Base-by-base conservation (phyloP, 495 filamentous ascomycete species). In the Xylaria curta region DNA sequence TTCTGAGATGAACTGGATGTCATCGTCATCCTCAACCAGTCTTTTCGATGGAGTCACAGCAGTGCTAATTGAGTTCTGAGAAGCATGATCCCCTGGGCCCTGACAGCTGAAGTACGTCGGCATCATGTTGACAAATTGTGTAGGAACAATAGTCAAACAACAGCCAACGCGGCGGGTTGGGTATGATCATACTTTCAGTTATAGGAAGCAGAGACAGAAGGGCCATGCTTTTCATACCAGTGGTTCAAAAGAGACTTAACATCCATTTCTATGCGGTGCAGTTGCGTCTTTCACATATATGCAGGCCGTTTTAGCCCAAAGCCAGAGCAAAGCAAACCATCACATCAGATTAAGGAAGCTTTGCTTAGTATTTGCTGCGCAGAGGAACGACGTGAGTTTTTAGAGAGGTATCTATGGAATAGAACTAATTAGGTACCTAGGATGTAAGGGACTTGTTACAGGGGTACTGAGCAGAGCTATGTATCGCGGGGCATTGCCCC, bases 1-100 rank as follows among this genome's bases (percentile, higher is more conserved):
- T 5, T 78, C 81, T 59, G 82, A 85, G 44, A 86, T 72, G 56
- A 85, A 83, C 74, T 83, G 75, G 21, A 86, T 74, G 42, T 86
- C 84, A 69, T 83, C 81, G 63, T 86, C 82, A 19, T 84, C 74
- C 44, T 85, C 82, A 62, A 83, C 81, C 15, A 62, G 69, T 72
- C 74, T 31, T 60, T 78, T 78, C 28, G 73, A 54, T 28, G 75
- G 72, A 56, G 53, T 60, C 24, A 56, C 19, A 51, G 66, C 26
- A n/a, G 49, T 74, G 26, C 61, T n/a, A 13, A 24, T 33, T 47
- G 71, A 56, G 58, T 44, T 31, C 31, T 66, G 64, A 36, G 49
- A 62, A 51, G 33, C 38, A 54, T 54, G 58, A 54, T 62, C 36
- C 69, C 44, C 26, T 51, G 42, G 38, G 7, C 10, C 24, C n/a